Percentiles rank a stretch among this genome's conserved stretches.
These are phyloP conservation scores for Furcasterigmium sp. DNA, from an alignment of 2,329 filamentous ascomycete genomes.

Conservation along the genomic window DNA sequence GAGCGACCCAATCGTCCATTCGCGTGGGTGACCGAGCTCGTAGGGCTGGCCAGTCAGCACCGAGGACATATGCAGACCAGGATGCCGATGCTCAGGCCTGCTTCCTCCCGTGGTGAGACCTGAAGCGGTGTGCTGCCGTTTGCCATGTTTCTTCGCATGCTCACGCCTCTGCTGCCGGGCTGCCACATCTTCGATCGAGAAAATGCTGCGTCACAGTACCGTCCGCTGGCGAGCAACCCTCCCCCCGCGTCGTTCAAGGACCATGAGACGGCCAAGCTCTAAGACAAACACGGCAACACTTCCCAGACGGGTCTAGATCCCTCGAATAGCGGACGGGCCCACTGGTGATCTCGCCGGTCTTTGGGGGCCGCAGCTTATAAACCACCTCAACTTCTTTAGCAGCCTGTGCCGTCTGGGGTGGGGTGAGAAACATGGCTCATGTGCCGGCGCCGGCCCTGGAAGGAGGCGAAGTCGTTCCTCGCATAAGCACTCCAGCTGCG, in stretches of 20 bases:
- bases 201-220: too few relatives aligned
- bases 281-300: background rate
- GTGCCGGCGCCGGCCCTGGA: too few relatives aligned
- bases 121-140: background rate
- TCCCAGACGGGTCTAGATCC: background rate
- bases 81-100: background rate
- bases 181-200: too few relatives aligned
- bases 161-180: background rate
- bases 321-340: background rate
- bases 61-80: background rate
- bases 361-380: background rate
- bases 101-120: background rate
- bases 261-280: too few relatives aligned
- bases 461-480: too few relatives aligned
- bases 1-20: background rate
- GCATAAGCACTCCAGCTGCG: too few relatives aligned
- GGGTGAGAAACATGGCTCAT: too few relatives aligned
- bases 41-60: conserved; percentile 1
- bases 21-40: background rate
- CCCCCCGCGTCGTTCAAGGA: too few relatives aligned
- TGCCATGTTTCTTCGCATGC: background rate
- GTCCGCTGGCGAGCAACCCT: too few relatives aligned
- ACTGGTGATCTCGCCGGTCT: background rate
- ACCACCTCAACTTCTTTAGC: background rate
- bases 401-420: too few relatives aligned